Conservation (phyloP, 2,329 filamentous ascomycete genomes). For the Colletotrichum gloeosporioides region DNA sequence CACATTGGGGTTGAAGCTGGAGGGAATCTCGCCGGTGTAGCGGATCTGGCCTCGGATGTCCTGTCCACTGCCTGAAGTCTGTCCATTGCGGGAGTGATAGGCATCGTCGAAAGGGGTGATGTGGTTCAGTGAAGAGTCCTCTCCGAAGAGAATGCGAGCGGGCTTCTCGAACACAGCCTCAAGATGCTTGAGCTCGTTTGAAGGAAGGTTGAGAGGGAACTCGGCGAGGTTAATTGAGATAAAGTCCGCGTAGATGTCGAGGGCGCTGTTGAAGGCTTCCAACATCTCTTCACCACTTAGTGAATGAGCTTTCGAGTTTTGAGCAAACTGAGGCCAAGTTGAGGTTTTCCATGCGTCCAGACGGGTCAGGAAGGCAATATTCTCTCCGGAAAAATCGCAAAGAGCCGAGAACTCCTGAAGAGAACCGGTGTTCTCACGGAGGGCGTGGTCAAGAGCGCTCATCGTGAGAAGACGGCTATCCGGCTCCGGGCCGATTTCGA, state of each 20-base stretch:
- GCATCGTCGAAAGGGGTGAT: slow-evolving; percentile 24
- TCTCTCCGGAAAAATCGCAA: slow-evolving; percentile 63
- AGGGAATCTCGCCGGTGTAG: slow-evolving; percentile 50
- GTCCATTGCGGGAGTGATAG: background rate
- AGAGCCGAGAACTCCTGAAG: slow-evolving; percentile 58
- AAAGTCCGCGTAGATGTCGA: slow-evolving; percentile 54
- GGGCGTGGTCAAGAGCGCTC: slow-evolving; percentile 54
- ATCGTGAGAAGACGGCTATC: slow-evolving; percentile 54
- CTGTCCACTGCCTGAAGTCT: background rate
- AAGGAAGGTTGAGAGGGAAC: slow-evolving; percentile 58
- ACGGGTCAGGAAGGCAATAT: slow-evolving; percentile 59
- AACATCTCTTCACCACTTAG: background rate
- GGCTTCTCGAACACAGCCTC: slow-evolving; percentile 47
- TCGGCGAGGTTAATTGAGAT: slow-evolving; percentile 51
- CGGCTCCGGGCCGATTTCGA: slow-evolving; percentile 20
- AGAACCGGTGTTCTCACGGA: slow-evolving; percentile 48
- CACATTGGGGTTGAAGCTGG: slow-evolving; percentile 52
- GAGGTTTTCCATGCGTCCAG: slow-evolving; percentile 49
- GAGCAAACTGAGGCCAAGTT: background rate
- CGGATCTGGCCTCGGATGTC: slow-evolving; percentile 22
- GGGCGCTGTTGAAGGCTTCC: slow-evolving; percentile 46
- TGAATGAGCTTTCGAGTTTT: background rate
- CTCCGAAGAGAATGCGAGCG: slow-evolving; percentile 36
- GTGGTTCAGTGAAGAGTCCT: background rate
- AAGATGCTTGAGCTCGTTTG: slow-evolving; percentile 43